These are phyloP conservation scores for Takashimella tepidaria DNA, from an alignment of 1,284 basidiomycete species.

Conservation along the genomic window DNA sequence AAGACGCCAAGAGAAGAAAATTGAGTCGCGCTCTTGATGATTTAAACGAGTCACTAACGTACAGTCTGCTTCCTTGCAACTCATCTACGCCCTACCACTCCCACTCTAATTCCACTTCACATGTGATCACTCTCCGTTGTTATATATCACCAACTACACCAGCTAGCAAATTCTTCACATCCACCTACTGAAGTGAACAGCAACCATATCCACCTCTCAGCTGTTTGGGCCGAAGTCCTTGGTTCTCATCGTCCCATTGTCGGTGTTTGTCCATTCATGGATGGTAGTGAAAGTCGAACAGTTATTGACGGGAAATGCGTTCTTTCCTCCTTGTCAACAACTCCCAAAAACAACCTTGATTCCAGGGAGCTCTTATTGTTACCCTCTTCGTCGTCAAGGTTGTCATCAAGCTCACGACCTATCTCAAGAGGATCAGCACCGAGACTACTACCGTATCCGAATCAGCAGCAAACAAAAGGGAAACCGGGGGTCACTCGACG, in stretches of 20 bases:
- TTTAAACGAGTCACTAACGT: too few relatives aligned
- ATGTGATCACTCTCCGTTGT: not conserved
- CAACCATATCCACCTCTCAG: conserved; percentile 34
- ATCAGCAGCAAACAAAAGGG: too few relatives aligned
- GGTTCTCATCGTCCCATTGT: conserved; percentile 27
- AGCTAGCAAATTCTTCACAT: conserved; percentile 13
- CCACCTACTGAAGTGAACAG: conserved; percentile 29
- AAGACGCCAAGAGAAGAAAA: too few relatives aligned
- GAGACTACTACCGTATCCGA: too few relatives aligned
- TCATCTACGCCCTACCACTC: too few relatives aligned
- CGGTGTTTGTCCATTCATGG: conserved; percentile 29
- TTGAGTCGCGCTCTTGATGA: too few relatives aligned
- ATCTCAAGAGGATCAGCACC: not conserved
- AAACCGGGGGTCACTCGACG: too few relatives aligned
- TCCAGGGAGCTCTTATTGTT: too few relatives aligned
- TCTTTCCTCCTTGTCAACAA: too few relatives aligned
- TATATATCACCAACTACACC: not conserved
- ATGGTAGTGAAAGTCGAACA: conserved; percentile 11
- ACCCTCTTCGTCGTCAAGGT: not conserved
- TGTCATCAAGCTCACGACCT: too few relatives aligned
- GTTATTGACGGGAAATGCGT: not conserved
- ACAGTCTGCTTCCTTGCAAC: too few relatives aligned
- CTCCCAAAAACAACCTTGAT: not conserved
- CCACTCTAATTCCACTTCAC: too few relatives aligned
- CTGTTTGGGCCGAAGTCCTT: conserved; percentile 40